phyloP scores from a whole-genome alignment of 2,329 filamentous ascomycete species.

The Penicillium sp. region DNA sequence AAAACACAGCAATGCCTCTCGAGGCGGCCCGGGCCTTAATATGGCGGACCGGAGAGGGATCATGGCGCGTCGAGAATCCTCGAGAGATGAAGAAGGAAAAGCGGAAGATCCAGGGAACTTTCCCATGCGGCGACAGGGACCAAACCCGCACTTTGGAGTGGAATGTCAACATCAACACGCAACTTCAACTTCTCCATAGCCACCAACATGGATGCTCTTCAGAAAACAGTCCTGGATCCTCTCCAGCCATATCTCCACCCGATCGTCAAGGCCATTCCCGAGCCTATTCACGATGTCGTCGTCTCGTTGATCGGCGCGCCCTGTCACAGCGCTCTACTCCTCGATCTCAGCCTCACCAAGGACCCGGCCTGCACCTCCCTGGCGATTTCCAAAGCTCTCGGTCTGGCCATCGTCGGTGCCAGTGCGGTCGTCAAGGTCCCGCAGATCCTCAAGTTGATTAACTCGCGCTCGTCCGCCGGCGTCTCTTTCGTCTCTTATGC shows the following conservation, averaged over 20 bases:
- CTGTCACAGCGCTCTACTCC: constrained; percentile 81
- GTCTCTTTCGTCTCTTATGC: constrained; percentile 86
- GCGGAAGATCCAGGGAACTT: constrained; percentile 25
- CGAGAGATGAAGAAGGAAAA: constrained; percentile 13
- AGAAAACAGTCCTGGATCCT: constrained; percentile 38
- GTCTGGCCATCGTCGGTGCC: constrained; percentile 86
- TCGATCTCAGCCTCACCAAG: constrained; percentile 70
- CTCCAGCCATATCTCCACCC: constrained; percentile 53
- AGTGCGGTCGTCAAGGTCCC: constrained; percentile 92
- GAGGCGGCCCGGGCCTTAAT: constrained; percentile 28
- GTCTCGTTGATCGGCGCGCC: constrained; percentile 70
- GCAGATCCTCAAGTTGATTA: constrained; percentile 87
- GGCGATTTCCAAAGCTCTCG: constrained; percentile 83
- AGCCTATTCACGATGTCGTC: constrained; percentile 67
- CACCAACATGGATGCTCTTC: constrained; percentile 41
- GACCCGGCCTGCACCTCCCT: constrained; percentile 78
- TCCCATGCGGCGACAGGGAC: constrained; percentile 26
- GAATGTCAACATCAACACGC: constrained; percentile 16
- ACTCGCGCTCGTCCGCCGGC: constrained; percentile 72
- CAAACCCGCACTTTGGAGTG: constrained; percentile 22
- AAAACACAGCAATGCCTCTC: constrained; percentile 31
- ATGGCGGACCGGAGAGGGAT: constrained; percentile 36
- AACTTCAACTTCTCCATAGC: background rate
- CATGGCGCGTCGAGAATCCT: constrained; percentile 24
- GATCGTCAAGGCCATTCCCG: constrained; percentile 66